A percentile compares a stretch with the other conserved stretches of the same genome.
phyloP scores from a whole-genome alignment of 73 alveolate genomes.

The Paramecium biaurelia region DNA sequence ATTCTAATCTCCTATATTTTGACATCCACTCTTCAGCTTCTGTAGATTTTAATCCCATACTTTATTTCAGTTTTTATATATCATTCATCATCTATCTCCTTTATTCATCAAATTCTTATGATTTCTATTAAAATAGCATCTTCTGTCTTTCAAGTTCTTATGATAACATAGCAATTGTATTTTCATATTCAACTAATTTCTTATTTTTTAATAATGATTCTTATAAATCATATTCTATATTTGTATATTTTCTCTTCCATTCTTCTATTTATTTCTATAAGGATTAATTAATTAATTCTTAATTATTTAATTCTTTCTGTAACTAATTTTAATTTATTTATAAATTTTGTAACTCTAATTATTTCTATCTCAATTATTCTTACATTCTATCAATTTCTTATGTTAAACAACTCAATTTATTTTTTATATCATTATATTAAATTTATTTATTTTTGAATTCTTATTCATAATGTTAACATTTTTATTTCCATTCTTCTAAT shows the following conservation, averaged over 20 bases:
- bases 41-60: not conserved
- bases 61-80: not conserved
- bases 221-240: not conserved
- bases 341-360: not conserved
- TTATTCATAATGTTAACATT: not conserved
- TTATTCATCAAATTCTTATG: not conserved
- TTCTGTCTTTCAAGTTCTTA: not conserved
- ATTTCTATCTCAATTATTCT: constrained; percentile 14
- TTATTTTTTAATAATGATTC: not conserved
- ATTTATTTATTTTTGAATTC: not conserved
- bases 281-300: not conserved
- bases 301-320: not conserved
- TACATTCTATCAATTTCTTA: constrained; percentile 43
- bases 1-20: constrained; percentile 9
- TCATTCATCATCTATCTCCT: not conserved
- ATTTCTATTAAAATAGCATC: not conserved
- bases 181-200: constrained; percentile 21
- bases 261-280: not conserved
- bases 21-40: constrained; percentile 33
- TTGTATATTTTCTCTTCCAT: constrained; percentile 40
- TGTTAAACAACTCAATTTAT: not conserved
- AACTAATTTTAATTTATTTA: not conserved
- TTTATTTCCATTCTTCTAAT: constrained; percentile 13
- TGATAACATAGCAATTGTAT: not conserved
- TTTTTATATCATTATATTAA: not conserved